Evolutionary conservation across 2,329 filamentous ascomycete genomes (phyloP).

Genomic region (Penicillium sp.): DNA sequence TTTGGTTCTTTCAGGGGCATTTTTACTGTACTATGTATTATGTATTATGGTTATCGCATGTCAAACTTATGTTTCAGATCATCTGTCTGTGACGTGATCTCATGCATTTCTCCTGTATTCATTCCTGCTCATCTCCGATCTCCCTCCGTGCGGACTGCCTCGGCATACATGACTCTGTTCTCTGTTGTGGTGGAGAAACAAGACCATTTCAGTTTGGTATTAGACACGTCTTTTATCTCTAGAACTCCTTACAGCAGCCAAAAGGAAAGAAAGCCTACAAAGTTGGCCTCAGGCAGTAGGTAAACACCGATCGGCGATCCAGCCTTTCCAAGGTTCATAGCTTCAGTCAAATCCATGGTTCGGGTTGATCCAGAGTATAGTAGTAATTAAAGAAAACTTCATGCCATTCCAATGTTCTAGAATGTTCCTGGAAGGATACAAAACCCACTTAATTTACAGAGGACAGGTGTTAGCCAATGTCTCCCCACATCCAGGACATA

Average conservation of each 20-base stretch:
- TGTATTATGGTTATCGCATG: not conserved
- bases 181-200: not conserved
- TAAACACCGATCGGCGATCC: not conserved
- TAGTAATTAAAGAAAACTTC: not conserved
- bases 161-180: not conserved
- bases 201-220: not conserved
- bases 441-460: not conserved
- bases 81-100: slow-evolving; percentile 6
- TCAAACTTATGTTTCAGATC: not conserved
- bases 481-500: not conserved
- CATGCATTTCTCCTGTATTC: not conserved
- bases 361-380: not conserved
- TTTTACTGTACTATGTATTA: not conserved
- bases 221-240: not conserved
- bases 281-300: not conserved
- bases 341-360: not conserved
- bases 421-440: not conserved
- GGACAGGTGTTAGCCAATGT: not conserved
- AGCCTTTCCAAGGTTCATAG: not conserved
- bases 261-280: not conserved
- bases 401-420: not conserved
- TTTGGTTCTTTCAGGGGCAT: not conserved
- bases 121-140: slow-evolving; percentile 1
- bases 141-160: not conserved
- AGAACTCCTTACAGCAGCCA: not conserved